Evolutionary conservation across 148 eudicot species (phyloP).

Genomic region (Vaccinium myrtillus): DNA sequence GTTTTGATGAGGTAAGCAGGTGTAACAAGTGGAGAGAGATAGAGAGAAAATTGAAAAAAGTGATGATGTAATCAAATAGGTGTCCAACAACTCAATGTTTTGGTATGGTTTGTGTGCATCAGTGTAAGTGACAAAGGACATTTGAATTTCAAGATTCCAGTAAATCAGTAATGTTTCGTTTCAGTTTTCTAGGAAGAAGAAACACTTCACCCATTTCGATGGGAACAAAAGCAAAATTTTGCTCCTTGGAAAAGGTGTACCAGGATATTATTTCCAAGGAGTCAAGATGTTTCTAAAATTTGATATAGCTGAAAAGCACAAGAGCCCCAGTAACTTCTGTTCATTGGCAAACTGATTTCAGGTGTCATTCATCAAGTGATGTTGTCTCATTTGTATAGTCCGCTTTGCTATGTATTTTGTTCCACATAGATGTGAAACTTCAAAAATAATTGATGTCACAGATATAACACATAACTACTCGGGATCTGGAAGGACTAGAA

Average conservation of each 20-base stretch:
- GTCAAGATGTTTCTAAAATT: not conserved
- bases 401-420: not conserved
- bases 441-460: not conserved
- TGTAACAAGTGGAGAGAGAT: too few species aligned
- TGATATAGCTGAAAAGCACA: conserved; percentile 5
- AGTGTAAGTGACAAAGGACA: not conserved
- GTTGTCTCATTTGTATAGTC: not conserved
- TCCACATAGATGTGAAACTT: not conserved
- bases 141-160: not conserved
- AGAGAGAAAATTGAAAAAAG: too few species aligned
- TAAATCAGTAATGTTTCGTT: not conserved
- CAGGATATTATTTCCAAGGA: not conserved
- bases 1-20: too few species aligned
- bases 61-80: too few species aligned
- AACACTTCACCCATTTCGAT: not conserved
- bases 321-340: not conserved
- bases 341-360: not conserved
- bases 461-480: not conserved
- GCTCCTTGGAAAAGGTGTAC: not conserved
- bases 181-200: not conserved
- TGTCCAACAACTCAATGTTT: not conserved
- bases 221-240: not conserved
- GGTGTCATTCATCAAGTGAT: not conserved
- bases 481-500: not conserved
- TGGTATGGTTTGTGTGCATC: not conserved